phyloP scores from a whole-genome alignment of 2,329 filamentous ascomycete genomes.

The Thelonectria rubi region DNA sequence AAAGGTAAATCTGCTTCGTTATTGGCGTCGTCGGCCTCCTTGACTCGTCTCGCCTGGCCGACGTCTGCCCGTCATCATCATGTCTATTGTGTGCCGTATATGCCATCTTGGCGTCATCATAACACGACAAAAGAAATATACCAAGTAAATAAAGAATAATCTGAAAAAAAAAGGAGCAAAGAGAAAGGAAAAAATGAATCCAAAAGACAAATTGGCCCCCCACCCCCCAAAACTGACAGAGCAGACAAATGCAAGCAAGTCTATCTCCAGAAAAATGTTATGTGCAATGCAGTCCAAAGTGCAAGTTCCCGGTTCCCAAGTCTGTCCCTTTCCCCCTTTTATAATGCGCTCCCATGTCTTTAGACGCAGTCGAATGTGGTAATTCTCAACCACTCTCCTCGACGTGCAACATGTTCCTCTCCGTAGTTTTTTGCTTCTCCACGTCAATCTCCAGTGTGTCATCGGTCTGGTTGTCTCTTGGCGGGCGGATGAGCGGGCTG shows the following conservation, averaged over 20 bases:
- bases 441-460: constrained; percentile 2
- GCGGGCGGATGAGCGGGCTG: constrained; percentile 8
- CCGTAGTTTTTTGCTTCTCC: constrained; percentile 1
- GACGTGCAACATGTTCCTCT: not conserved
- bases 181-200: constrained; percentile 20
- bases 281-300: constrained; percentile 24
- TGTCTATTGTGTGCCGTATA: constrained; percentile 38
- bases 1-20: constrained; percentile 23
- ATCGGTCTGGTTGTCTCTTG: constrained; percentile 14
- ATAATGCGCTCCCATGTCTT: constrained; percentile 17
- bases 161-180: constrained; percentile 23
- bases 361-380: constrained; percentile 17
- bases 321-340: constrained; percentile 26
- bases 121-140: constrained; percentile 22
- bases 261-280: constrained; percentile 33
- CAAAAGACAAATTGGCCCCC: constrained; percentile 24
- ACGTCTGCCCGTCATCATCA: constrained; percentile 38
- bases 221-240: constrained; percentile 21
- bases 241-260: constrained; percentile 32
- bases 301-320: constrained; percentile 21
- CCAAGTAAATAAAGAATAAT: constrained; percentile 23
- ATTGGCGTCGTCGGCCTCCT: constrained; percentile 36
- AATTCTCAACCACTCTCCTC: constrained; percentile 11
- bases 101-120: constrained; percentile 20
- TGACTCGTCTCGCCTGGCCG: constrained; percentile 38